A percentile compares a stretch with the other conserved stretches of the same genome.
Conservation (phyloP, 768 basidiomycete genomes). For the Xanthoconium stramineum region DNA sequence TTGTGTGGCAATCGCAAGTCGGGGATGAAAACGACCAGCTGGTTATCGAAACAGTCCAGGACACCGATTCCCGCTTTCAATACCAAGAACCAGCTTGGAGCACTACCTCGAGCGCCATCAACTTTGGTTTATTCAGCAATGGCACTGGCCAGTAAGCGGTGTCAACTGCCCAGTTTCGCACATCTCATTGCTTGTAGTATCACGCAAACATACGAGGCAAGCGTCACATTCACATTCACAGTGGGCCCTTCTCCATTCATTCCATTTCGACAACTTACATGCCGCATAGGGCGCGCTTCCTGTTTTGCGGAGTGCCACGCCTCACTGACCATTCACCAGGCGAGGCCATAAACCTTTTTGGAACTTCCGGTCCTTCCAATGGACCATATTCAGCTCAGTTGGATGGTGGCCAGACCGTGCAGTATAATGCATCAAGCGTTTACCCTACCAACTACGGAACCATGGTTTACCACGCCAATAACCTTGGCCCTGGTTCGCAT, state of each 20-base stretch:
- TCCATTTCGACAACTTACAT: conserved; percentile 3
- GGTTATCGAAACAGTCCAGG: conserved; percentile 25
- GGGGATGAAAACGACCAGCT: conserved; percentile 15
- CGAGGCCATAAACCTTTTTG: conserved; percentile 43
- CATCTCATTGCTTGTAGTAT: conserved; percentile 23
- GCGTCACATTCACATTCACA: conserved; percentile 38
- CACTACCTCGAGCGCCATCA: conserved; percentile 26
- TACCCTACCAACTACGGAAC: conserved; percentile 26
- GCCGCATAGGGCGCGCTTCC: conserved; percentile 19
- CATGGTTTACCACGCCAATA: conserved; percentile 33
- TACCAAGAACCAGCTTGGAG: conserved; percentile 40
- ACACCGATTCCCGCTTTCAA: conserved; percentile 38
- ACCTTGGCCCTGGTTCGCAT: conserved; percentile 40
- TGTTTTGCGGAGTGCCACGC: not conserved
- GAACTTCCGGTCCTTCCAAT: conserved; percentile 37
- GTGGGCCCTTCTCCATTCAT: conserved; percentile 23
- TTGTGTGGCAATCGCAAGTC: conserved; percentile 30
- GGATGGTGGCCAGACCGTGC: conserved; percentile 28
- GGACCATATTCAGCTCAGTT: conserved; percentile 36
- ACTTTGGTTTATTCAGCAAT: conserved; percentile 38
- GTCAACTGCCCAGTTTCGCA: not conserved
- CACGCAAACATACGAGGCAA: conserved; percentile 35
- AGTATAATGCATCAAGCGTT: conserved; percentile 19
- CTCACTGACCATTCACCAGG: conserved; percentile 26
- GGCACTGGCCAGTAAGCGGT: conserved; percentile 41